These are phyloP conservation scores for Centella asiatica DNA, from an alignment of 129 eudicot species.

Conservation along the genomic window DNA sequence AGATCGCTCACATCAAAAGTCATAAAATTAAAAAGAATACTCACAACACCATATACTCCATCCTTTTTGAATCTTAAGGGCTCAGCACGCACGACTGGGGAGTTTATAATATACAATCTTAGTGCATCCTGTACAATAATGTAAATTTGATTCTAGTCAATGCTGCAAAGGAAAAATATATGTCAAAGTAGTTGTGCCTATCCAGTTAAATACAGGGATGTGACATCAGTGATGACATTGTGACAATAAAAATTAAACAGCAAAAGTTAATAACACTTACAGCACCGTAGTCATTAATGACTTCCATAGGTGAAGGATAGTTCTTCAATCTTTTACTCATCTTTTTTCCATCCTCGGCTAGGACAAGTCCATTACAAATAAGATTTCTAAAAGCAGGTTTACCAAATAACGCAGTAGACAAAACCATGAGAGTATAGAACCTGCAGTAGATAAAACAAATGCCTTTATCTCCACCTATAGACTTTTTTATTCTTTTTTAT, in stretches of 20 bases:
- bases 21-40: slow-evolving; percentile 17
- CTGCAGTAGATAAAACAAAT: slow-evolving; percentile 24
- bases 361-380: slow-evolving; percentile 88
- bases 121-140: slow-evolving; percentile 52
- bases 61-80: slow-evolving; percentile 83
- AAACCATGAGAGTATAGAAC: slow-evolving; percentile 91
- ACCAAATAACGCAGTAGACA: slow-evolving; percentile 79
- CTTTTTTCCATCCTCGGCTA: slow-evolving; percentile 95
- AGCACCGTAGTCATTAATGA: slow-evolving; percentile 76
- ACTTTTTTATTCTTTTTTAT: too few relatives aligned
- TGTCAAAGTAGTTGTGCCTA: neutral
- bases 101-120: slow-evolving; percentile 71
- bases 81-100: slow-evolving; percentile 97
- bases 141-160: slow-evolving; percentile 2
- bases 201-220: too few relatives aligned
- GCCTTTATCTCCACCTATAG: neutral
- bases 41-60: slow-evolving; percentile 77
- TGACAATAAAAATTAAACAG: neutral
- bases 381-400: slow-evolving; percentile 90
- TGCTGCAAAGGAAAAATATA: neutral
- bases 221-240: too few relatives aligned
- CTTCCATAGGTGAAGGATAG: slow-evolving; percentile 79
- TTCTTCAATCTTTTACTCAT: slow-evolving; percentile 91
- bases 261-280: slow-evolving; percentile 31
- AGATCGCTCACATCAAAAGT: neutral